Evolutionary conservation across 768 basidiomycete genomes (phyloP), one percentile per base, ranked within the genome.

Genomic region (Phanerochaete carnosa): DNA sequence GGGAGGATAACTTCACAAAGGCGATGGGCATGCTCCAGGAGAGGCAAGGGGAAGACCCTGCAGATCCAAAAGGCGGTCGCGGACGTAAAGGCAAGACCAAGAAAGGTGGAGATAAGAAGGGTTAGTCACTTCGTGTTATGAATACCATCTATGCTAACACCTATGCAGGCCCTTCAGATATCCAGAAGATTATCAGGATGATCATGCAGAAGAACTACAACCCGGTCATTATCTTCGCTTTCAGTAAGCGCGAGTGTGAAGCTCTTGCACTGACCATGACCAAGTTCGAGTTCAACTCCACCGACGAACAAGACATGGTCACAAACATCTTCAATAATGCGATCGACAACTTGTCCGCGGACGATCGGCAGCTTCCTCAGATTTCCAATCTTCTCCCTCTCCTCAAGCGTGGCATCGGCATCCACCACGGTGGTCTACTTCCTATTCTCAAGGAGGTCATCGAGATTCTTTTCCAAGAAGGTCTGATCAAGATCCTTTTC

Each of bases 361-460:
- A 91, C 62, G 96, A 99, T 75, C 82, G 92, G 30, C 84, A 88
- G 66, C 84, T 99, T 19, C 94, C 96, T 0, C 96, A 98, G 73
- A 98, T 99, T 67, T 78, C 89, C 50, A 92, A 95, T 63, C 84
- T 98, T 56, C 82, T 98, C 9, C 97, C 97, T 1, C 82, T 99
- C 23, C 83, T 99, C 28, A 92, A 90, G 63, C 89, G 97, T 63
- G 97, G 97, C 32, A 94, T 96, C 65, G 97, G 97, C 56, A 95
- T 99, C 67, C 97, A 99, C 80, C 97, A 99, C 69, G 95, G 96
- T 43, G 97, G 97, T 45, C 84, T 99, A 39, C 83, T 99, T 19
- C 97, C 97, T 0, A 97, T 98, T 64, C 81, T 99, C 45, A 99
- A 99, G 72, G 97, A 99, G 72, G 95, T 98, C 51, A 98, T 99